Evolutionary conservation across 768 basidiomycete species (phyloP), one percentile per base, ranked within the genome.

Genomic region (Trametes cubensis): DNA sequence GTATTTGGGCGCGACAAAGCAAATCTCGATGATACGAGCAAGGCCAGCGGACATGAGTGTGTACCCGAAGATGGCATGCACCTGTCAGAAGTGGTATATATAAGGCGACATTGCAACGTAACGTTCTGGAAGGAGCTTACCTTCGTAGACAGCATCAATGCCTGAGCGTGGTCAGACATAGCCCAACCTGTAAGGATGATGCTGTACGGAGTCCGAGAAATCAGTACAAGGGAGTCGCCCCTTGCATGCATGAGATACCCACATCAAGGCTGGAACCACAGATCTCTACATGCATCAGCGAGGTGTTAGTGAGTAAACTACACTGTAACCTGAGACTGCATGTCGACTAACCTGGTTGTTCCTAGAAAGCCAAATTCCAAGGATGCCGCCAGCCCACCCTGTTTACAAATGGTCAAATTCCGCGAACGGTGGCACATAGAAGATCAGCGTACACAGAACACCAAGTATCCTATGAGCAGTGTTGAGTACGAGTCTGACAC

Each of bases 371-470:
- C 87, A 88, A 53, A 97, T 88, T 2, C 94, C 95, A 5, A 98
- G 78, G n/a, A 87, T 77, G 20, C 95, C 95, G 56, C 95, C 95
- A 17, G 89, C 82, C 93, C 93, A 95, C 95, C 94, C 89, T 90
- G 61, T 42, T 60, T 6, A 58, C 47, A 18, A 63, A 18, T 64
- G 15, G 61, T 50, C 14, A 23, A 55, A 7, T 34, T 34, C 58
- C 65, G 42, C 42, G 14, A 20, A 39, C 13, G 14, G 21, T 23
- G 26, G 30, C 23, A n/a, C 34, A 20, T 17, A 51, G 10, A 18
- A n/a, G 3, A n/a, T 14, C 39, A 21, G 67, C 84, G 52, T 77
- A 89, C 89, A 91, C 39, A 92, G 77, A 23, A 92, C 80, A 30
- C 90, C 90, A 8, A 94, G 76, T 53, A 89, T 84, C 2, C 89